A percentile compares a stretch with the other conserved stretches of the same genome.
Evolutionary conservation across 495 filamentous ascomycete species (phyloP).

Genomic region (Apiosordaria backusii): DNA sequence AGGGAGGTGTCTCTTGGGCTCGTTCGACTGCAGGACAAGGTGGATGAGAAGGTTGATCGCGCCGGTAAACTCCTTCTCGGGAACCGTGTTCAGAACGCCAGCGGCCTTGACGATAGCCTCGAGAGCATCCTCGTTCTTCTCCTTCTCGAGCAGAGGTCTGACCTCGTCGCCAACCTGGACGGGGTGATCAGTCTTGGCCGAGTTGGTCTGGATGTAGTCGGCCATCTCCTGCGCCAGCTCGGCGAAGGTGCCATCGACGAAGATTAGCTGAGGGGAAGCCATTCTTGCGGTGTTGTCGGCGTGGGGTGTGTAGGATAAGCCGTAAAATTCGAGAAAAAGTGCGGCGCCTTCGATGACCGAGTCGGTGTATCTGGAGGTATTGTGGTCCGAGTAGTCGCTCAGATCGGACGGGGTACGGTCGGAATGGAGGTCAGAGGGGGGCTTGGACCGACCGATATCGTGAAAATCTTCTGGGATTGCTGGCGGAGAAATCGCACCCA

Average conservation of each 20-base stretch:
- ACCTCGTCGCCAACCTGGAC: conserved; percentile 58
- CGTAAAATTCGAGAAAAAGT: background rate
- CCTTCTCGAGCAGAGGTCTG: conserved; percentile 65
- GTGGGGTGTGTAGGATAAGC: conserved; percentile 4
- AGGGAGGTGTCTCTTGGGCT: conserved; percentile 79
- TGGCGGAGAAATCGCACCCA: conserved; percentile 23
- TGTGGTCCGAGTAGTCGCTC: conserved; percentile 1
- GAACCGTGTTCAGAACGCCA: conserved; percentile 66
- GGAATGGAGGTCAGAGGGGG: background rate
- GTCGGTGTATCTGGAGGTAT: conserved; percentile 6
- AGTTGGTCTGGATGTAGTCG: conserved; percentile 60
- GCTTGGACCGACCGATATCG: background rate
- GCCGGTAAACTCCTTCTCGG: conserved; percentile 92
- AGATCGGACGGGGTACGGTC: background rate
- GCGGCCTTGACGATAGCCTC: conserved; percentile 82
- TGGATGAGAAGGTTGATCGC: conserved; percentile 96
- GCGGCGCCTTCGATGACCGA: conserved; percentile 9
- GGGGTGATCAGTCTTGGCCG: background rate
- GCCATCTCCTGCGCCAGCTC: conserved; percentile 88
- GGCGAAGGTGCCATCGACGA: conserved; percentile 87
- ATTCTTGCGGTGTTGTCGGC: conserved; percentile 23
- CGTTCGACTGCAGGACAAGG: conserved; percentile 77
- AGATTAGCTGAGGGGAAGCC: conserved; percentile 51
- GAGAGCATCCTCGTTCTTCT: conserved; percentile 76
- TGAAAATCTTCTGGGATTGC: conserved; percentile 13